These are phyloP conservation scores for Dillenia suffruticosa DNA, from an alignment of 164 flowering plant genomes.

Conservation along the genomic window DNA sequence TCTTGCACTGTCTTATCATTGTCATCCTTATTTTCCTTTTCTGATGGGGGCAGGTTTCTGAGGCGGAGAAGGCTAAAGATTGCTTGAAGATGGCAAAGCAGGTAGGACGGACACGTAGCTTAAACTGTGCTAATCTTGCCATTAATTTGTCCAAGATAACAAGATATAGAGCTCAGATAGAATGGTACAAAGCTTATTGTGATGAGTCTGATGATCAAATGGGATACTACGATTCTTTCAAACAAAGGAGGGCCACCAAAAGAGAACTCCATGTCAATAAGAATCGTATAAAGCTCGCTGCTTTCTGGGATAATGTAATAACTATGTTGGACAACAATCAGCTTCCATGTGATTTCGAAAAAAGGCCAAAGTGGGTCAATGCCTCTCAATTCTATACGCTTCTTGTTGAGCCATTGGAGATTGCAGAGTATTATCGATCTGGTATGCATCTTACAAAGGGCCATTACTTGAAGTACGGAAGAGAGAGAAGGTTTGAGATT, in stretches of 20 bases:
- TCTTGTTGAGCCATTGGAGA: constrained; percentile 79
- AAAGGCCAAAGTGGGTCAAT: constrained; percentile 55
- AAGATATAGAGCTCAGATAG: constrained; percentile 63
- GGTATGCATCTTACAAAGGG: constrained; percentile 40
- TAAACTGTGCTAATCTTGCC: constrained; percentile 50
- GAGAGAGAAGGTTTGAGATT: constrained; percentile 56
- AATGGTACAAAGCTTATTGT: constrained; percentile 72
- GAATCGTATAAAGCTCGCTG: constrained; percentile 52
- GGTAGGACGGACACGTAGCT: constrained; percentile 42
- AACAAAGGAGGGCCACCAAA: constrained; percentile 37
- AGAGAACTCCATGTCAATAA: constrained; percentile 39
- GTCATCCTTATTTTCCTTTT: neutral
- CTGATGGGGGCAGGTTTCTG: constrained; percentile 23
- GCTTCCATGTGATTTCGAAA: constrained; percentile 63
- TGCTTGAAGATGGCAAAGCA: constrained; percentile 48
- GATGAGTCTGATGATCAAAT: constrained; percentile 48
- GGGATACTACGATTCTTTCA: constrained; percentile 83
- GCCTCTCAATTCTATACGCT: constrained; percentile 65
- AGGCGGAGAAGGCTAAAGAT: constrained; percentile 22
- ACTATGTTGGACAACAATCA: constrained; percentile 48
- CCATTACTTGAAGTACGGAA: constrained; percentile 54
- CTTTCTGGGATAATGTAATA: constrained; percentile 59
- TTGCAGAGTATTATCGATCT: constrained; percentile 61
- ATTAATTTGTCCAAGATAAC: constrained; percentile 35
- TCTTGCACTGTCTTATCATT: neutral